These are phyloP conservation scores for Sarcomyxa edulis DNA, from an alignment of 768 basidiomycete genomes.

Conservation along the genomic window DNA sequence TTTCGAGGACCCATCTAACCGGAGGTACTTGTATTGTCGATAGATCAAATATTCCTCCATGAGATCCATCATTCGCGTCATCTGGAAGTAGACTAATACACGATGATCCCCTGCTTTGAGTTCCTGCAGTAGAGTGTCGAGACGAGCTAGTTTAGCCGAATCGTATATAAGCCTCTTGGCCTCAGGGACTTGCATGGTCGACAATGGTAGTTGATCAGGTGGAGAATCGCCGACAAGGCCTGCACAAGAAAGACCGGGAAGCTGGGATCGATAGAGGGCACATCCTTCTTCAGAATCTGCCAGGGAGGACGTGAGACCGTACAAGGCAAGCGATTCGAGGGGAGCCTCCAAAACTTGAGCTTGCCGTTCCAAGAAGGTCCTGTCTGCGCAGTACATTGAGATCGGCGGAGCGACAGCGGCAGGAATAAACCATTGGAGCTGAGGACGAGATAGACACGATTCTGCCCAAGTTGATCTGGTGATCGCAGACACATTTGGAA, in stretches of 20 bases:
- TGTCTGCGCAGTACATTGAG: constrained; percentile 62
- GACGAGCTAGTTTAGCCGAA: constrained; percentile 89
- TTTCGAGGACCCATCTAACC: constrained; percentile 90
- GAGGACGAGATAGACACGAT: constrained; percentile 79
- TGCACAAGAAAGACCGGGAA: constrained; percentile 56
- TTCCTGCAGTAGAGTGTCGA: constrained; percentile 86
- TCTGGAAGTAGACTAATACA: constrained; percentile 97
- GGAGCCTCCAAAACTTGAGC: constrained; percentile 57
- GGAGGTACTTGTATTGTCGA: constrained; percentile 92
- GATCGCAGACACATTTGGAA: constrained; percentile 60
- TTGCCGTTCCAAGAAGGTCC: constrained; percentile 75
- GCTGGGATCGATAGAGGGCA: constrained; percentile 33
- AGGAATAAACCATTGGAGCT: constrained; percentile 84
- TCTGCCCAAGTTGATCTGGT: constrained; percentile 54
- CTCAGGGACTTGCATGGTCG: constrained; percentile 90
- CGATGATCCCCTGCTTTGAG: constrained; percentile 92
- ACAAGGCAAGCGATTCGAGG: constrained; percentile 71
- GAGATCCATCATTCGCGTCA: constrained; percentile 99
- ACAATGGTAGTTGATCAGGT: constrained; percentile 66
- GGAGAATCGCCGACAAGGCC: constrained; percentile 72
- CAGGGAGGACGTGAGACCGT: constrained; percentile 71
- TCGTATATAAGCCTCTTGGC: constrained; percentile 93
- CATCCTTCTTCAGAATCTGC: constrained; percentile 54
- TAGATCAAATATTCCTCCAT: constrained; percentile 99
- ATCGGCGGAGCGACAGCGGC: constrained; percentile 83